Evolutionary conservation across 129 eudicot genomes (phyloP), one percentile per base, ranked within the genome.

Genomic region (Flaveria bidentis): DNA sequence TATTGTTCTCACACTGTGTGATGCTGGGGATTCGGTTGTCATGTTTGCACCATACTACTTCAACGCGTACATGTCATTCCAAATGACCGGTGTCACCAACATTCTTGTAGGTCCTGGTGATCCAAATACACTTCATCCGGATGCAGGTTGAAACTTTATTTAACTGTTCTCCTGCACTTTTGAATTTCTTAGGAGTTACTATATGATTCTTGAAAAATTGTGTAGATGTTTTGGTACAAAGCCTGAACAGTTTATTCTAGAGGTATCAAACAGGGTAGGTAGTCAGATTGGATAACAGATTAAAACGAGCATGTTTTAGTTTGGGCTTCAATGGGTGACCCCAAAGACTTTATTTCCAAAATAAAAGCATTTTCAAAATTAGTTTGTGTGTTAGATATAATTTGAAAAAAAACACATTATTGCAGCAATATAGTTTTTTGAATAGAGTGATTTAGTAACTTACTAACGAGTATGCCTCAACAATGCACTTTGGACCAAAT

Each of bases 11-110:
- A 81, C 97, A 12, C 64, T 95, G 70, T 95, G 99, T 79, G 99
- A 95, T 87, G 90, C 96, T 78, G 96, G 97, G 81, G 99, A 95
- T 82, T 89, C 96, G 6, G 99, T 95, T 9, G 96, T 95, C 15
- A 91, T 95, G 99, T 95, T 91, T 78, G 95, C 94, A 58, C 99
- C 99, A 50, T 91, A 91, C 90, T 95, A 95, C 85, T 95, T 95
- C 96, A 95, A 95, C 78, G 88, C 99, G 30, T 91, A 91, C 92
- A 95, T 95, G 99, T 89, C 99, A 65, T 95, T 95, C 88, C 99
- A 95, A 82, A 95, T 95, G 99, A 91, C 99, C 30, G 99, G 97
- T 69, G 95, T 95, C 41, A 95, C 90, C 17, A 65, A 91, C 82
- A 95, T 95, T 83, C 85, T 91, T 62, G 95, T 95, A 69, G 99